Evolutionary conservation across 768 basidiomycete species (phyloP), one percentile per base, ranked within the genome.

Genomic region (Suillus subluteus): DNA sequence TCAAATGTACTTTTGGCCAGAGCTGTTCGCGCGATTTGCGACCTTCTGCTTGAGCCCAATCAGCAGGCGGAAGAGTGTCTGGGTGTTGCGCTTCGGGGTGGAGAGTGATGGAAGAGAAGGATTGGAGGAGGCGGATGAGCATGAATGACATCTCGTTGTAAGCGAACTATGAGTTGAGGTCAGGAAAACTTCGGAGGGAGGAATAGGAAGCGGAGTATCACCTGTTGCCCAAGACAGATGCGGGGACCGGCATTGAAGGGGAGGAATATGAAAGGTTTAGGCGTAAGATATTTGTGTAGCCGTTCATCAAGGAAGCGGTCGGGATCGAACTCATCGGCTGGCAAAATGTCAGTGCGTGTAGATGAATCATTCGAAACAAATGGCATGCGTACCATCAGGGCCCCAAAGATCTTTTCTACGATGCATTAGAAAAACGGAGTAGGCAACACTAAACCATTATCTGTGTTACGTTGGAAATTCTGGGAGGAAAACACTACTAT

Each of bases 221-320:
- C 87, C 77, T 87, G 86, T 78, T 88, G 87, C 6, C 87, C 87
- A 6, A 87, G 81, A 68, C 87, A 88, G 63, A 88, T 87, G 18
- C 86, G 81, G 7, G 87, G 87, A 21, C 79, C 72, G 18, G 78
- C 86, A 65, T 87, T 88, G 79, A 88, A 88, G 18, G 87, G 88
- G 5, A 91, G 80, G 79, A 92, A 92, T 65, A 90, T 88, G 78
- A 88, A 90, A 0, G 88, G 84, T 68, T 90, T 89, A 44, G 84
- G 82, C 37, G 84, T 78, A 37, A 91, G 80, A 65, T 90, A 88
- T 70, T 85, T 86, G 68, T 86, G 82, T 41, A 90, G 74, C 12
- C 90, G 81, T 12, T 86, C 80, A 71, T 91, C 90, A 54, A 91
- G 79, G 80, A 89, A 91, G 5, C 90, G 84, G 67, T 90, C 88